Conservation (phyloP, 208 protist species). For the Acanthamoeba lenticulata region DNA sequence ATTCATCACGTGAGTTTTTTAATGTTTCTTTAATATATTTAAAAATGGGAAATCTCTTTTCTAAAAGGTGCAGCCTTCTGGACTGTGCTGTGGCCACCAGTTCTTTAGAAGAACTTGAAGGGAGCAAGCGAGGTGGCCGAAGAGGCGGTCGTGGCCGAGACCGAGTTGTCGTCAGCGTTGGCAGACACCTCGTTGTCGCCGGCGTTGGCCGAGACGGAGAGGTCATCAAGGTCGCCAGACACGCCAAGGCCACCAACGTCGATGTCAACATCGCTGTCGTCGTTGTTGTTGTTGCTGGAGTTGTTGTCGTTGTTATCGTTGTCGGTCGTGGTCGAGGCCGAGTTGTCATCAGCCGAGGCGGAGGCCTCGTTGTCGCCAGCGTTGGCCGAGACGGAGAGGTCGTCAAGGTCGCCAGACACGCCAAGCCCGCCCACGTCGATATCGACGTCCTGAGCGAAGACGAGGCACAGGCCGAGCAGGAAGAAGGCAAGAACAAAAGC, state of each 20-base stretch:
- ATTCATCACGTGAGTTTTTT: no score
- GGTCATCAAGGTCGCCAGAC: not conserved
- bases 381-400: not conserved
- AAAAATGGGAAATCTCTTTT: no score
- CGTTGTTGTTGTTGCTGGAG: not conserved
- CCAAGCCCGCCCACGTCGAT: not conserved
- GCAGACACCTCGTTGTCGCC: no score
- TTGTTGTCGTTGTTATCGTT: not conserved
- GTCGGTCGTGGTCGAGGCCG: not conserved
- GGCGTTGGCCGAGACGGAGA: no score
- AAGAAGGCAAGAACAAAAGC: not conserved
- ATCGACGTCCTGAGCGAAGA: not conserved
- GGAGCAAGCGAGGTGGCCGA: not conserved
- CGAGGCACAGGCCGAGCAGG: not conserved
- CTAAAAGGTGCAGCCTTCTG: not conserved
- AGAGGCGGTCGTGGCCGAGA: not conserved
- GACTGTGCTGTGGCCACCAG: no score
- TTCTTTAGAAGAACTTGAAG: not conserved
- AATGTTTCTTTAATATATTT: no score
- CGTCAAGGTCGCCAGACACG: not conserved
- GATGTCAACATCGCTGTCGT: not conserved
- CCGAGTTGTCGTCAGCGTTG: not conserved
- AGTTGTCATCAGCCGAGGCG: not conserved
- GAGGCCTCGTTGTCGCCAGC: not conserved
- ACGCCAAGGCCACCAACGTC: not conserved